Percentiles rank a stretch among this genome's conserved stretches.
Evolutionary conservation across 768 basidiomycete genomes (phyloP).

Genomic region (Leccinum subtestaceum): DNA sequence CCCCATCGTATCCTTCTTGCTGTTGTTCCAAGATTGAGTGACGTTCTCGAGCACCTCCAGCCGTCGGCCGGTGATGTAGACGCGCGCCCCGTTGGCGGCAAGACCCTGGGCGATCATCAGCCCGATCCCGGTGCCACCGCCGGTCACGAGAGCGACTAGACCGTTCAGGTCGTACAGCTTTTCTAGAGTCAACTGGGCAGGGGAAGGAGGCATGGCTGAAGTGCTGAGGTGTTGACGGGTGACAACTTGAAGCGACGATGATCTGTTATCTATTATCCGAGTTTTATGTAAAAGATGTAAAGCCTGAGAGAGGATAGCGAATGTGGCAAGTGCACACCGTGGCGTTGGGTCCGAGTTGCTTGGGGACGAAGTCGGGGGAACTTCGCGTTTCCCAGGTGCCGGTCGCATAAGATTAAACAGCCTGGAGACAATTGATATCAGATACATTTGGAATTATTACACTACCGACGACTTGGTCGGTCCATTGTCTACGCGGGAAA

Average conservation of each 20-base stretch:
- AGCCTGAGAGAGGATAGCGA: not conserved
- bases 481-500: slow-evolving; percentile 2
- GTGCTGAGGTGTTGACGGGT: not conserved
- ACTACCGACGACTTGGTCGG: slow-evolving; percentile 1
- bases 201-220: slow-evolving; percentile 20
- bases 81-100: slow-evolving; percentile 74
- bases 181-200: slow-evolving; percentile 21
- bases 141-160: slow-evolving; percentile 50
- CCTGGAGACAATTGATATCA: not conserved
- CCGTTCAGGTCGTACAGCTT: slow-evolving; percentile 52
- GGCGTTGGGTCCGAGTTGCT: not conserved
- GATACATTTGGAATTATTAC: not conserved
- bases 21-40: slow-evolving; percentile 44
- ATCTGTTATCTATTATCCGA: not conserved
- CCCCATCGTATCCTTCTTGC: slow-evolving; percentile 39
- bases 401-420: not conserved
- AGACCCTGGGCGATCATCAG: slow-evolving; percentile 71
- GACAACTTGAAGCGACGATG: not conserved
- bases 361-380: not conserved
- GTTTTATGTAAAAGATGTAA: not conserved
- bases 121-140: slow-evolving; percentile 53
- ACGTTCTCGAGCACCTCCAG: slow-evolving; percentile 60
- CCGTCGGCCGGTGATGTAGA: slow-evolving; percentile 76
- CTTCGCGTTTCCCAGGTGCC: not conserved
- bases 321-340: not conserved